Base-by-base conservation (phyloP, 768 basidiomycete genomes). In the Suillus variegatus region DNA sequence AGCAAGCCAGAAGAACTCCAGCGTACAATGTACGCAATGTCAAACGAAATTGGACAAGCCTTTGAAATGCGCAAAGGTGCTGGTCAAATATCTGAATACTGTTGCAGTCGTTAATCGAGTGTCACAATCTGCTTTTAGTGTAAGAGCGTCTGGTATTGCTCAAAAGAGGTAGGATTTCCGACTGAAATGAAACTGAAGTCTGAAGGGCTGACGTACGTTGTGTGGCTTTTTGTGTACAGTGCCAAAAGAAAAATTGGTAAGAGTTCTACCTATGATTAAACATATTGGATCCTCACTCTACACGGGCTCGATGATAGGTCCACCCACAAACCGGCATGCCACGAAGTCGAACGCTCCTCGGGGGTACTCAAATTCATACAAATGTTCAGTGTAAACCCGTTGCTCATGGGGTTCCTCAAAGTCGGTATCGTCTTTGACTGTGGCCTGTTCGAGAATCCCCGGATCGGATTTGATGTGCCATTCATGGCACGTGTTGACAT, bases 111-210 rank as follows among this genome's bases (percentile, higher is more conserved):
- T 10, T 52, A 18, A 36, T 36, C 32, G n/a, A 22, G 6, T 22
- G 46, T 13, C 12, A 7, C 25, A 18, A 3, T 10, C 12, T 22
- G 5, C 36, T 38, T 41, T 16, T 40, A 70, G 69, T 70, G 70
- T 52, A 70, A 70, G 28, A 62, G 70, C 18, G 64, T 68, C 41
- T 68, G 69, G 70, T 70, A 68, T 54, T 71, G 67, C 61, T 71
- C 70, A 8, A 68, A 68, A 51, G 70, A 36, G 62, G 62, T 52
- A 16, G 28, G 25, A 40, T 22, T 13, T 57, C 7, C 22, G 7
- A 57, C 13, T 6, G 56, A 22, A 7, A 57, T 4, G n/a, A 57
- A n/a, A 38, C 7, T 0, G 14, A n/a, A 13, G 20, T 20, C 3
- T 55, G 52, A 22, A 47, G 46, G 46, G n/a, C 46, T 47, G 46